Evolutionary conservation across 1,284 basidiomycete species (phyloP), one percentile per base, ranked within the genome.

Genomic region (Sanghuangporus sanghuang): DNA sequence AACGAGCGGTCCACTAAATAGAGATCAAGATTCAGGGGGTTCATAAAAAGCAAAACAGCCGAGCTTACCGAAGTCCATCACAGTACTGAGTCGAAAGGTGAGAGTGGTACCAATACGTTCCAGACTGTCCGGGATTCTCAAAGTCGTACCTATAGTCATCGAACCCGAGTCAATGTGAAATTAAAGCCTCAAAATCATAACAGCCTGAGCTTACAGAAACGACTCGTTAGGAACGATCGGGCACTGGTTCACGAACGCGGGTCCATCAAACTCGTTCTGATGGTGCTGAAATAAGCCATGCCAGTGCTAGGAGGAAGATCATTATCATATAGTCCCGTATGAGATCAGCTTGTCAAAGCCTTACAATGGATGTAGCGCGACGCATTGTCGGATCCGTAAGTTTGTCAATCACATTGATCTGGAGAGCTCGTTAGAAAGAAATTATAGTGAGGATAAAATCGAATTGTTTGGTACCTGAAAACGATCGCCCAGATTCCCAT

Each of bases 11-110:
- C 74, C 74, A 8, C 75, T 66, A 39, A 53, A 16, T 9, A 68
- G 16, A 75, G 67, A 16, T 70, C 70, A 59, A 49, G 8, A 49
- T 58, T 14, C 39, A 59, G 9, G 8, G 53, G 59, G 36, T 66
- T 68, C 50, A 67, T 35, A 32, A 57, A 36, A 21, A 32, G 16
- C 9, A 56, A 42, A n/a, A 18, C 59, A 59, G 23, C 38, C 12
- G 23, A 44, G 44, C 55, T 50, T 32, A 65, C 64, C 64, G 72
- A 39, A 78, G 67, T 18, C 77, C 77, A 58, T 82, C 81, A 48
- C 79, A 81, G 40, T 82, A 80, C 67, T 81, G 79, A 1, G 69
- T 73, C n/a, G 67, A 67, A 23, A 72, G 64, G 65, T 73, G 70
- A 53, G 66, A 71, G 40, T 72, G 68, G 50, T 63, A 68, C 68